These are phyloP conservation scores for Candida parachauliodes DNA, from an alignment of 805 yeast species.

Conservation along the genomic window DNA sequence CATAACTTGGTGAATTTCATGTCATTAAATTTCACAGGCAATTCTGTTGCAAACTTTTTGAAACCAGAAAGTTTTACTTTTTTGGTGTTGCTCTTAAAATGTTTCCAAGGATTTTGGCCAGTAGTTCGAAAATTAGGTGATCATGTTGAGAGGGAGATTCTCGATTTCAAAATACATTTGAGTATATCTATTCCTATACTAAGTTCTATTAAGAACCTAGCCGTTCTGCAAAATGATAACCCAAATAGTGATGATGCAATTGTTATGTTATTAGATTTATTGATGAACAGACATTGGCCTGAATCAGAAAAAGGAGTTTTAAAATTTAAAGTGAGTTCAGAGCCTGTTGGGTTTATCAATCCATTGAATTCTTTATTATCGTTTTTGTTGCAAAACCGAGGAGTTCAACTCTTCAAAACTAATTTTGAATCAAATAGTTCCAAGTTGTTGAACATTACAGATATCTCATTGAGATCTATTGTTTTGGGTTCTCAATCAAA, in stretches of 20 bases:
- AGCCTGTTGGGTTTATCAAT: slow-evolving; percentile 53
- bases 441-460: slow-evolving; percentile 40
- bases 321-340: slow-evolving; percentile 42
- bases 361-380: slow-evolving; percentile 60
- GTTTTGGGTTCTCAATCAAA: slow-evolving; percentile 61
- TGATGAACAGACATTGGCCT: slow-evolving; percentile 20
- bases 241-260: slow-evolving; percentile 27
- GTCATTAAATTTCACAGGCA: slow-evolving; percentile 18
- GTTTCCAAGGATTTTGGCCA: slow-evolving; percentile 57
- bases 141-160: slow-evolving; percentile 60
- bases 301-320: slow-evolving; percentile 28
- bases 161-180: slow-evolving; percentile 47
- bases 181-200: slow-evolving; percentile 45
- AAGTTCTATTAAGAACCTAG: slow-evolving; percentile 37
- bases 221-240: slow-evolving; percentile 16
- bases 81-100: slow-evolving; percentile 44
- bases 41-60: slow-evolving; percentile 21
- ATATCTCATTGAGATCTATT: slow-evolving; percentile 54
- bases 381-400: slow-evolving; percentile 30
- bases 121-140: slow-evolving; percentile 60
- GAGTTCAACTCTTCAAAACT: slow-evolving; percentile 18
- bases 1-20: slow-evolving; percentile 27
- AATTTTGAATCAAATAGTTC: slow-evolving; percentile 25
- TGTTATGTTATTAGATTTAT: slow-evolving; percentile 17
- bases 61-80: slow-evolving; percentile 36